Evolutionary conservation across 352 stramenopile genomes (phyloP), one percentile per base, ranked within the genome.

Genomic region (Phytophthora uliginosa): DNA sequence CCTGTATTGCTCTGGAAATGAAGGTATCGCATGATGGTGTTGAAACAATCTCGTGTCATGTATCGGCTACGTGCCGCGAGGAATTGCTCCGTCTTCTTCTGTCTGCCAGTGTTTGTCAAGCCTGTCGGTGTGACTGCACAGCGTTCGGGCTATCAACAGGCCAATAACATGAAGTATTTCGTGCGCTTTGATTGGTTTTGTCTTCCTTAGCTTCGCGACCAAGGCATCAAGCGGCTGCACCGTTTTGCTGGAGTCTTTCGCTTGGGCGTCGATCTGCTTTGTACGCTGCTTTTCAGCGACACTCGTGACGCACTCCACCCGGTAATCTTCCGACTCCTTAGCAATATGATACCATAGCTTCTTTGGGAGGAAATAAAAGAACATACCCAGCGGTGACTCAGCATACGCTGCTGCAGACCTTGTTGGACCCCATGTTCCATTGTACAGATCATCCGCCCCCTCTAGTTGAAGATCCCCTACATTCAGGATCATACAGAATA

Each of bases 11-110:
- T 38, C 12, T 9, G 1, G 24, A 76, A 69, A 18, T 72, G 69
- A 1, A 76, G 56, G 33, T 48, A 76, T 0, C 62, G 20, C 1
- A 42, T 47, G 22, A 76, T 51, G 5, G 13, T 42, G 2, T 48
- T 53, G 54, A 72, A 76, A 8, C 69, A 42, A 26, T 6, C 38
- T 6, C 65, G 47, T 17, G 20, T 66, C 57, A 66, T 72, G 58
- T 55, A 66, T 2, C 53, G 34, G 0, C 18, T 7, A 8, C 57
- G 57, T 72, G 8, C 50, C 65, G 2, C 24, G 15, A 2, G 65
- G 56, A 8, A 62, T 24, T 26, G 50, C 65, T 1, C 57, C 56
- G 20, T 58, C 28, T n/a, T 57, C 34, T 7, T 7, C 13, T 6
- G 9, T 20, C 13, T 10, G 6, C 38, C 38, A 47, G 6, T 47